phyloP scores from a whole-genome alignment of 2,329 filamentous ascomycete species.

The Magnaporthiopsis poae region DNA sequence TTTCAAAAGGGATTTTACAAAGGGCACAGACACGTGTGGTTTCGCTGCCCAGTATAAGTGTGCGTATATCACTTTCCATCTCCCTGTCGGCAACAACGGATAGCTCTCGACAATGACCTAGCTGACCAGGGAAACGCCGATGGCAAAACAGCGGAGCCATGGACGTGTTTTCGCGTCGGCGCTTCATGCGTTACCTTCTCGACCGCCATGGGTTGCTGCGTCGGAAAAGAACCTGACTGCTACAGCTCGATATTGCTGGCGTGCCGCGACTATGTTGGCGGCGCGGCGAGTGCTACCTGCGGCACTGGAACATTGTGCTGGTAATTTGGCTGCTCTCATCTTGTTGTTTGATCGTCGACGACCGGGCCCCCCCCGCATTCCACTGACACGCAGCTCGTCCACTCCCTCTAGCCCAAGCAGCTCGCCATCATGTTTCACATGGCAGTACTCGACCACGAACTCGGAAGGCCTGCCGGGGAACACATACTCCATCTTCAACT shows the following conservation, averaged over 20 bases:
- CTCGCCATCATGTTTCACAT: conserved; percentile 6
- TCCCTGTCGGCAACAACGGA: not conserved
- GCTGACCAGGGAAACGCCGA: not conserved
- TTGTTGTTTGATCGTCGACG: too few relatives aligned
- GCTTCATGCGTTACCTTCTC: conserved; percentile 2
- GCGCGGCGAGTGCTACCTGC: not conserved
- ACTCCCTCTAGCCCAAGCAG: not conserved
- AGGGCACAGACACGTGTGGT: conserved; percentile 6
- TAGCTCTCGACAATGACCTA: not conserved
- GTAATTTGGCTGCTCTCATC: not conserved
- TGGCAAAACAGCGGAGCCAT: conserved; percentile 6
- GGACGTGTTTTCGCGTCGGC: conserved; percentile 8
- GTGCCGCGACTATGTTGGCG: not conserved
- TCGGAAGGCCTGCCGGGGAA: not conserved
- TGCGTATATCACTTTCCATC: not conserved
- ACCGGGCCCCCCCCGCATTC: too few relatives aligned
- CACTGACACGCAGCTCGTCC: not conserved
- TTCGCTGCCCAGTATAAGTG: conserved; percentile 8
- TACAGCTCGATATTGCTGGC: conserved; percentile 1
- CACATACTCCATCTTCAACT: conserved; percentile 8
- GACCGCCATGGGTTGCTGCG: conserved; percentile 6
- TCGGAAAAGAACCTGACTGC: not conserved
- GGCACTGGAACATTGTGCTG: conserved; percentile 1
- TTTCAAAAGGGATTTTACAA: conserved; percentile 4
- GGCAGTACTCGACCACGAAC: conserved; percentile 5